Percentiles rank a stretch among this genome's conserved stretches.
These are phyloP conservation scores for Ambrosiella cleistominuta DNA, from an alignment of 2,329 filamentous ascomycete genomes.

Conservation along the genomic window DNA sequence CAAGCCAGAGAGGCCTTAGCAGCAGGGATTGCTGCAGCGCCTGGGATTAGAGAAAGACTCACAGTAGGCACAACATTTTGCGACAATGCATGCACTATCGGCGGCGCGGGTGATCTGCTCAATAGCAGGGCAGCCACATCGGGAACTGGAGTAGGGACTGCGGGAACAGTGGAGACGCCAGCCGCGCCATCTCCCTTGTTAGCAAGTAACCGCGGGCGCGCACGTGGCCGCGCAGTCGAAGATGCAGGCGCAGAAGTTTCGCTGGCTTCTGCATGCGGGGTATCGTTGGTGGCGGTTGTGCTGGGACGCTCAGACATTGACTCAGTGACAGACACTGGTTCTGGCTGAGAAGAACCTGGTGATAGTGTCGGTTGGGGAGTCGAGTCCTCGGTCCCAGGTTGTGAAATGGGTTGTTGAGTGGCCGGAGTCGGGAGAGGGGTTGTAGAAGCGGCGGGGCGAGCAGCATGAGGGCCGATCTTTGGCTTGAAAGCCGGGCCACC, in stretches of 20 bases:
- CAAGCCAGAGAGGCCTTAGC: too few relatives aligned
- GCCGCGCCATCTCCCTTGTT: background rate
- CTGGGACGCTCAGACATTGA: background rate
- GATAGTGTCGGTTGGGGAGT: background rate
- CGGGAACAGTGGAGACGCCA: background rate
- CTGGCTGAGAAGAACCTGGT: background rate
- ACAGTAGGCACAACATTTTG: too few relatives aligned
- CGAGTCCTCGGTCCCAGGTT: background rate
- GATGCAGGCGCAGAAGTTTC: background rate
- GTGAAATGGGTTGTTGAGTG: background rate
- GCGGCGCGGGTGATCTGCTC: too few relatives aligned
- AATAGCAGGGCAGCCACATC: too few relatives aligned
- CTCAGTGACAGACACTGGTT: background rate
- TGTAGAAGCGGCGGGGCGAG: slow-evolving; percentile 22
- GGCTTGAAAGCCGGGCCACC: slow-evolving; percentile 46
- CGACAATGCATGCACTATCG: background rate
- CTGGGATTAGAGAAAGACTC: too few relatives aligned
- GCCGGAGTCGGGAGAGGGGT: slow-evolving; percentile 1
- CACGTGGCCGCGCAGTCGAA: slow-evolving; percentile 1
- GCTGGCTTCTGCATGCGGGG: background rate
- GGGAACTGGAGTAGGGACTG: background rate
- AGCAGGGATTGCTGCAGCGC: too few relatives aligned
- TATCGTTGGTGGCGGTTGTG: background rate
- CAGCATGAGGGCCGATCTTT: slow-evolving; percentile 42
- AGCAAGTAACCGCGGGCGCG: slow-evolving; percentile 3